Evolutionary conservation across 2,329 filamentous ascomycete genomes (phyloP).

Genomic region (Fusarium torreyae): DNA sequence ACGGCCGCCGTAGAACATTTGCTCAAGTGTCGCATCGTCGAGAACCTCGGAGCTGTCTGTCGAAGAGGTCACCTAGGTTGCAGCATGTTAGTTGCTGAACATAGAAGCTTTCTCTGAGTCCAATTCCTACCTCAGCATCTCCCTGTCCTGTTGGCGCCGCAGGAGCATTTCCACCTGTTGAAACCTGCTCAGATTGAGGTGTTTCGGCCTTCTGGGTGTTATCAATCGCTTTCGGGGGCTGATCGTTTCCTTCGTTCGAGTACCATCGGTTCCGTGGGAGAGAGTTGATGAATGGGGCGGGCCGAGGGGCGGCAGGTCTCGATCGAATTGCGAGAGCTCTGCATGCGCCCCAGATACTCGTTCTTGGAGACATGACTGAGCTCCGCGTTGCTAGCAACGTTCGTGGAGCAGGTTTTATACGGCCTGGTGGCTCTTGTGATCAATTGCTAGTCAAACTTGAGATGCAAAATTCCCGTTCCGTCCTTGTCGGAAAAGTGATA

Average conservation of each 20-base stretch:
- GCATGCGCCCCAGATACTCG: conserved; percentile 55
- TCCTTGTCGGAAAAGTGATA: conserved; percentile 40
- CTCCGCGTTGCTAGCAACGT: conserved; percentile 50
- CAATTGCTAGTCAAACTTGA: conserved; percentile 39
- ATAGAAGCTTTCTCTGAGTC: conserved; percentile 14
- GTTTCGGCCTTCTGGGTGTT: conserved; percentile 31
- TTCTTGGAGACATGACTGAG: conserved; percentile 55
- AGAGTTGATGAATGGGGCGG: conserved; percentile 43
- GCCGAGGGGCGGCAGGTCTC: conserved; percentile 47
- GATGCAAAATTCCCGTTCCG: conserved; percentile 48
- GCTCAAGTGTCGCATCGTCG: conserved; percentile 56
- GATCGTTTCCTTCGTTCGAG: conserved; percentile 53
- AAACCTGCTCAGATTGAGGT: conserved; percentile 16
- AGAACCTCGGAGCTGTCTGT: conserved; percentile 43
- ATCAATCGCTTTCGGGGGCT: conserved; percentile 44
- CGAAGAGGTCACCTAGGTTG: conserved; percentile 32
- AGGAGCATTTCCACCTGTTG: conserved; percentile 5
- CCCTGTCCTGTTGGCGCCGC: conserved; percentile 18
- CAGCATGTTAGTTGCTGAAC: conserved; percentile 34
- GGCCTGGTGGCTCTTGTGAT: conserved; percentile 47
- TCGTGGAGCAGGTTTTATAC: conserved; percentile 44
- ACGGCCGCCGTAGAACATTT: conserved; percentile 57
- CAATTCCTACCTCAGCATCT: conserved; percentile 46
- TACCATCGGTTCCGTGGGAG: conserved; percentile 49
- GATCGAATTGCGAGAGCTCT: conserved; percentile 53